Conservation (phyloP, 2,329 filamentous ascomycete genomes). For the Plenodomus tracheiphilus region DNA sequence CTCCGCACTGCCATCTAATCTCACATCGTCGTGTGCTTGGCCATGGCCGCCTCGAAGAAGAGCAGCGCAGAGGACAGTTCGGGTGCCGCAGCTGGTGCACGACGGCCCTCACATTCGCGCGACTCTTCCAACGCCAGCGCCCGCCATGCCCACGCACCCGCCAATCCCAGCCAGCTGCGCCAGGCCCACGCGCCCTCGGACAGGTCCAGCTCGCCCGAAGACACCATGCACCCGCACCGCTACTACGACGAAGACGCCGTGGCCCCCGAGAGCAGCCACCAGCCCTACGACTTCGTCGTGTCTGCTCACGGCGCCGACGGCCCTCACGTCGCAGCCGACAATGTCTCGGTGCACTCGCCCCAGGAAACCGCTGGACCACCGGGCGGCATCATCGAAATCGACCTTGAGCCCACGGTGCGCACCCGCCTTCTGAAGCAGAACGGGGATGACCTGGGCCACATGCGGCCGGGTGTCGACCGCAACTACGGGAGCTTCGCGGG, state of each 20-base stretch:
- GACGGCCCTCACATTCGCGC: slow-evolving; percentile 30
- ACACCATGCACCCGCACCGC: slow-evolving; percentile 36
- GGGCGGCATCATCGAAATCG: slow-evolving; percentile 26
- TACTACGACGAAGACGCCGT: slow-evolving; percentile 12
- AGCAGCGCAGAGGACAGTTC: slow-evolving; percentile 23
- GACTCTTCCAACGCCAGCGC: slow-evolving; percentile 37
- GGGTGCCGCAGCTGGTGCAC: slow-evolving; percentile 5
- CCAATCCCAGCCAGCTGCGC: slow-evolving; percentile 46
- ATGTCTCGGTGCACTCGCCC: slow-evolving; percentile 31
- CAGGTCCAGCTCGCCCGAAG: slow-evolving; percentile 48
- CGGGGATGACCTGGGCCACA: slow-evolving; percentile 66
- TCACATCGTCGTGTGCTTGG: too few relatives aligned
- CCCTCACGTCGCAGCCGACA: slow-evolving; percentile 38
- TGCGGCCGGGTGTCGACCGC: slow-evolving; percentile 60
- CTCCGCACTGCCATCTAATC: too few relatives aligned
- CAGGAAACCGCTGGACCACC: slow-evolving; percentile 24
- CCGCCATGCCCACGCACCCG: slow-evolving; percentile 39
- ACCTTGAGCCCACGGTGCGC: slow-evolving; percentile 42
- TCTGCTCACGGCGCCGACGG: slow-evolving; percentile 34
- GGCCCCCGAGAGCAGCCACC: slow-evolving; percentile 13
- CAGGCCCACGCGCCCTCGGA: slow-evolving; percentile 48
- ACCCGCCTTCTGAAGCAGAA: slow-evolving; percentile 45
- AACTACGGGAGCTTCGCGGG: slow-evolving; percentile 58
- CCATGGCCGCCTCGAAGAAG: slow-evolving; percentile 16
- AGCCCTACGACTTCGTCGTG: slow-evolving; percentile 24